Percentiles rank a stretch among this genome's conserved stretches.
These are phyloP conservation scores for Asterionellopsis glacialis DNA, from an alignment of 108 stramenopile genomes.

Conservation along the genomic window DNA sequence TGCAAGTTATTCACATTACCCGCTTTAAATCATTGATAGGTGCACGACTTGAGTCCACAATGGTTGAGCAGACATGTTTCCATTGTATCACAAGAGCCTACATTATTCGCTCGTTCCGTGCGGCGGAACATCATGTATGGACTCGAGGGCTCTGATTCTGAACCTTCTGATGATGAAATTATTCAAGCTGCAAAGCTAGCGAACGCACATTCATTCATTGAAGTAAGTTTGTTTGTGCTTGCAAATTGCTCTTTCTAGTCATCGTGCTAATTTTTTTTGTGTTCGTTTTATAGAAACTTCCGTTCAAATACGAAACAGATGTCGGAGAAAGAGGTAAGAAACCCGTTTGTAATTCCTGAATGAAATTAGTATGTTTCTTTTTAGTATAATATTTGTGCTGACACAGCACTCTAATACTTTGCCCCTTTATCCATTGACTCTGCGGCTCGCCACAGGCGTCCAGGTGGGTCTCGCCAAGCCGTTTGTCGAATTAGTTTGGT, in stretches of 20 bases:
- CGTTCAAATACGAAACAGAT: conserved; percentile 60
- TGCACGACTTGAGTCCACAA: conserved; percentile 34
- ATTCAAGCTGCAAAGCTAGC: conserved; percentile 72
- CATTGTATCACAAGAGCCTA: conserved; percentile 87
- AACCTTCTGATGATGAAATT: conserved; percentile 61
- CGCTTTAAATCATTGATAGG: not conserved
- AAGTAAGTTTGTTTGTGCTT: not conserved
- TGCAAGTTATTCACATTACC: not conserved
- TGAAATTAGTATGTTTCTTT: too few relatives aligned
- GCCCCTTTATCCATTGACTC: too few relatives aligned
- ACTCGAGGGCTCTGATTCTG: conserved; percentile 46
- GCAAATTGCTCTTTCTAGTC: not conserved
- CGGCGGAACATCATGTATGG: conserved; percentile 86
- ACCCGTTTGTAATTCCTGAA: too few relatives aligned
- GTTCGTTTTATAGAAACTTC: conserved; percentile 20
- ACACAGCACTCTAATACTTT: too few relatives aligned
- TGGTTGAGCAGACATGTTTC: conserved; percentile 44
- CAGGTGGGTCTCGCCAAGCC: too few relatives aligned
- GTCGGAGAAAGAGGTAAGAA: conserved; percentile 63
- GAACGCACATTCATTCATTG: conserved; percentile 77
- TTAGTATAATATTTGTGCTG: too few relatives aligned
- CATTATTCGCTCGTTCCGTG: conserved; percentile 80
- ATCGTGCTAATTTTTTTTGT: not conserved
- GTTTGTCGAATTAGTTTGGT: too few relatives aligned
- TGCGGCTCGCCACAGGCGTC: too few relatives aligned